phyloP scores from a whole-genome alignment of 257 asterid species.

The Nicotiana knightiana region DNA sequence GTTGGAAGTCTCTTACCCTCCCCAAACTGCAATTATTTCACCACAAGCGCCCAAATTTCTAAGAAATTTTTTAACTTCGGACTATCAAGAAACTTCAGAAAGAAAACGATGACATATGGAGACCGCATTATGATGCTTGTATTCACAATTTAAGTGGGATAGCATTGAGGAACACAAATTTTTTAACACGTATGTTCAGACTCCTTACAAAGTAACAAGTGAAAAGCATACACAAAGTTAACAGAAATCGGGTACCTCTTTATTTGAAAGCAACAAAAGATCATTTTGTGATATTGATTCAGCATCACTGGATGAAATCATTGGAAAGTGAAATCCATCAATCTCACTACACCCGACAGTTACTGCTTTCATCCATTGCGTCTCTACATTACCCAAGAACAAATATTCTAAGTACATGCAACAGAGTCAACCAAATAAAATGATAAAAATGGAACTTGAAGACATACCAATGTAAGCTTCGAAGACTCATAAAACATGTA shows the following conservation, averaged over 20 bases:
- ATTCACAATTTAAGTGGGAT: neutral
- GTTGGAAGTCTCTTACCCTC: conserved; percentile 56
- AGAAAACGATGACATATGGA: neutral
- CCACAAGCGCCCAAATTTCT: neutral
- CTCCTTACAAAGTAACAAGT: neutral
- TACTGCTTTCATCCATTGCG: conserved; percentile 40
- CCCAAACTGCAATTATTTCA: conserved; percentile 41
- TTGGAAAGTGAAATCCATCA: conserved; percentile 67
- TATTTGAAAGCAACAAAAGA: conserved; percentile 57
- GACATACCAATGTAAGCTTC: neutral
- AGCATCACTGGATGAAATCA: conserved; percentile 32
- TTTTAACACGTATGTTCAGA: neutral
- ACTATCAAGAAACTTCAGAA: neutral
- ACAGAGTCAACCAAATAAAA: conserved; percentile 1
- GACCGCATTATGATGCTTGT: neutral
- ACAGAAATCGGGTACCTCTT: conserved; percentile 42
- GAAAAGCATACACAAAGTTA: neutral
- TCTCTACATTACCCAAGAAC: conserved; percentile 36
- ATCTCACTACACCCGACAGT: conserved; percentile 58
- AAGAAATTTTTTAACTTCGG: neutral
- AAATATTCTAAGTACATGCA: conserved; percentile 3
- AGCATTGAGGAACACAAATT: neutral
- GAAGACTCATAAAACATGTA: neutral
- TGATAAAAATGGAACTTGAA: neutral
- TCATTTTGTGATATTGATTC: conserved; percentile 60